A percentile compares a stretch with the other conserved stretches of the same genome.
Evolutionary conservation across 495 filamentous ascomycete genomes (phyloP).

Genomic region (Penicillium maclennaniae): DNA sequence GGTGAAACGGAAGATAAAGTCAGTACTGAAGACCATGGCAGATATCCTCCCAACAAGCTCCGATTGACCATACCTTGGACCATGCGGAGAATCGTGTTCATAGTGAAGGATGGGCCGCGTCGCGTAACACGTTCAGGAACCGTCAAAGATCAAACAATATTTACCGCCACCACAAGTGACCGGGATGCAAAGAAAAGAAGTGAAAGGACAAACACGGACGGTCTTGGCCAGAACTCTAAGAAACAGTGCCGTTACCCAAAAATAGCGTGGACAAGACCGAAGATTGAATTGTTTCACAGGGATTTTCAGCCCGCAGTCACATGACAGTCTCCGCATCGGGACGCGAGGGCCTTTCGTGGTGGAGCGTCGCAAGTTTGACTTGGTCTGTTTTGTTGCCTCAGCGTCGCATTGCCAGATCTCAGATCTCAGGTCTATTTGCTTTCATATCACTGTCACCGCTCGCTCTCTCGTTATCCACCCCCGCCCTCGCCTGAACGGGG

Average conservation of each 20-base stretch:
- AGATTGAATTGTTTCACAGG: slow-evolving; percentile 13
- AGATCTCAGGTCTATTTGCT: neutral
- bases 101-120: slow-evolving; percentile 22
- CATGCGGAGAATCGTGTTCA: slow-evolving; percentile 39
- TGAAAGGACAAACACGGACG: neutral
- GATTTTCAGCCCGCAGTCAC: slow-evolving; percentile 22
- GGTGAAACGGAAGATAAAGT: slow-evolving; percentile 10
- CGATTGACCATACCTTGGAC: slow-evolving; percentile 36
- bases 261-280: slow-evolving; percentile 13
- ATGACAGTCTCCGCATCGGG: slow-evolving; percentile 23
- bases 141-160: neutral
- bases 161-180: slow-evolving; percentile 8
- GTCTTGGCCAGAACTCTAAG: slow-evolving; percentile 6
- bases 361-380: slow-evolving; percentile 3
- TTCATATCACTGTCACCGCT: neutral
- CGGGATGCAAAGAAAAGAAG: slow-evolving; percentile 1
- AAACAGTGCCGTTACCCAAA: slow-evolving; percentile 3
- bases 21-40: slow-evolving; percentile 8
- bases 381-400: neutral
- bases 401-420: neutral
- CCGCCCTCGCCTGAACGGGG: neutral
- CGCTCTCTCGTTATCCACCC: neutral
- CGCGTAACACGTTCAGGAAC: slow-evolving; percentile 10
- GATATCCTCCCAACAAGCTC: neutral
- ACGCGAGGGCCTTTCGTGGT: slow-evolving; percentile 12